Conservation (phyloP, 1,139 yeast species). For the Kodamaea arcana region DNA sequence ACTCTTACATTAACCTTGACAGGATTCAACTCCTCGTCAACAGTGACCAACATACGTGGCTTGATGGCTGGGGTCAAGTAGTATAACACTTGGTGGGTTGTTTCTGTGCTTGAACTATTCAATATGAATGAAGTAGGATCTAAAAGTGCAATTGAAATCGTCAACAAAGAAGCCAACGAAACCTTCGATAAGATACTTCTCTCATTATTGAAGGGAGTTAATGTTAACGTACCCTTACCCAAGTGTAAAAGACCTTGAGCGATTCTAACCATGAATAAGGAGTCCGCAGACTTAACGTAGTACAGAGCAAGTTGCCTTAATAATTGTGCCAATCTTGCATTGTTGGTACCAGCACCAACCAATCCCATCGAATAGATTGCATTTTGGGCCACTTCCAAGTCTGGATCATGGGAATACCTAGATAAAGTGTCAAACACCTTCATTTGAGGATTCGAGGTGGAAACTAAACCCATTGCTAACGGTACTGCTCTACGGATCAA, state of each 20-base stretch:
- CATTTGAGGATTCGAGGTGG: conserved; percentile 94
- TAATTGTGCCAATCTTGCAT: conserved; percentile 94
- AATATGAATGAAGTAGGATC: conserved; percentile 75
- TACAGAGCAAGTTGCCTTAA: conserved; percentile 92
- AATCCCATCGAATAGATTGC: conserved; percentile 97
- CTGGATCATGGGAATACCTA: conserved; percentile 93
- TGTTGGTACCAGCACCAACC: conserved; percentile 98
- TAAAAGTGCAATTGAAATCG: conserved; percentile 77
- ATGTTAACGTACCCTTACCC: conserved; percentile 91
- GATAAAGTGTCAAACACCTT: conserved; percentile 95
- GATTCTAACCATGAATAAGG: conserved; percentile 86
- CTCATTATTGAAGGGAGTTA: conserved; percentile 88
- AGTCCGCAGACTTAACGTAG: conserved; percentile 86
- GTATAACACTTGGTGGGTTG: conserved; percentile 75
- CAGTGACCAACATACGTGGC: conserved; percentile 90
- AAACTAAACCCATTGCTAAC: conserved; percentile 92
- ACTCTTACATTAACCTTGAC: conserved; percentile 94
- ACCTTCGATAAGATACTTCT: conserved; percentile 85
- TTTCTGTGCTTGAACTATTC: conserved; percentile 46
- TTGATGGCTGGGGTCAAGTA: conserved; percentile 85
- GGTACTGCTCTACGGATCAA: conserved; percentile 94
- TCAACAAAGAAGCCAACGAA: conserved; percentile 83
- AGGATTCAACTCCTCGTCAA: conserved; percentile 83
- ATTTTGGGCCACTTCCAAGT: conserved; percentile 89
- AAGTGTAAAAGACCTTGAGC: conserved; percentile 94